phyloP scores from a whole-genome alignment of 768 basidiomycete species.

The Pulveroboletus ravenelii region DNA sequence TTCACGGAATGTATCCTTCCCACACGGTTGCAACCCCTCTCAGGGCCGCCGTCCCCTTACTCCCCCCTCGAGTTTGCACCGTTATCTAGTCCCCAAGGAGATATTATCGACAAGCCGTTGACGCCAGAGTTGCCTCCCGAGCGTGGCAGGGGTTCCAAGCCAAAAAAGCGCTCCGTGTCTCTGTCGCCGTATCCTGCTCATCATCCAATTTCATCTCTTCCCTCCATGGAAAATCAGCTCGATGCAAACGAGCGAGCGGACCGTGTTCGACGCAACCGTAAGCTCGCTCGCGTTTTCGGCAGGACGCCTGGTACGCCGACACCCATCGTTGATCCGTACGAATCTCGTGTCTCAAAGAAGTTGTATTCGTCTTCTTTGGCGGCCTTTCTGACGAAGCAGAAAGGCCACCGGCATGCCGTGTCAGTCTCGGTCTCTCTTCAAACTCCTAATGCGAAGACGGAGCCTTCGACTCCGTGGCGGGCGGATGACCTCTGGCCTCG shows the following conservation, averaged over 20 bases:
- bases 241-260: conserved; percentile 63
- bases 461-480: conserved; percentile 32
- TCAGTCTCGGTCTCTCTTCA: conserved; percentile 28
- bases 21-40: conserved; percentile 12
- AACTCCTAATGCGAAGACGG: conserved; percentile 16
- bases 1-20: conserved; percentile 9
- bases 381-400: conserved; percentile 29
- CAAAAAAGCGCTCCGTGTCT: conserved; percentile 27
- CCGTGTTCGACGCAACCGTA: conserved; percentile 67
- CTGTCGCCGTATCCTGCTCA: conserved; percentile 24
- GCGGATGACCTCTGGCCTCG: conserved; percentile 29
- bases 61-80: conserved; percentile 30
- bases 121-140: conserved; percentile 44
- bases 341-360: conserved; percentile 21
- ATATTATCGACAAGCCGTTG: conserved; percentile 33
- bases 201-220: conserved; percentile 30
- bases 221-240: conserved; percentile 67
- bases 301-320: conserved; percentile 51
- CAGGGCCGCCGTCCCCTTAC: conserved; percentile 26
- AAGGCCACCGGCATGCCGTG: conserved; percentile 29
- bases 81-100: conserved; percentile 9
- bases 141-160: conserved; percentile 22
- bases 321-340: conserved; percentile 21
- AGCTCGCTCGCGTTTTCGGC: conserved; percentile 79
- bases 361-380: conserved; percentile 23